Evolutionary conservation across 2,329 filamentous ascomycete genomes (phyloP).

Genomic region (Rhexocercosporidium sp.): DNA sequence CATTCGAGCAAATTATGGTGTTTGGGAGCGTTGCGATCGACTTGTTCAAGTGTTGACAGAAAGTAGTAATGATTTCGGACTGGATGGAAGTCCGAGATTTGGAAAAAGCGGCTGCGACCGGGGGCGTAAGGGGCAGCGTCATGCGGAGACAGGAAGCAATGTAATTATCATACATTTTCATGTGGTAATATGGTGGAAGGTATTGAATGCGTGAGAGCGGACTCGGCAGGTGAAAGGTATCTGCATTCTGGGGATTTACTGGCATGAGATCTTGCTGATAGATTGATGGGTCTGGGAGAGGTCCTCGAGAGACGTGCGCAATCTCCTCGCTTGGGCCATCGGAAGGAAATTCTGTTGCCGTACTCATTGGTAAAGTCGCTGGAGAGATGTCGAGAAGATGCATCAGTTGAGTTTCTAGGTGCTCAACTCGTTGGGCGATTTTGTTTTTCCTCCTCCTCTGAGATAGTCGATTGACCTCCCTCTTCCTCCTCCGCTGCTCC

Average conservation of each 20-base stretch:
- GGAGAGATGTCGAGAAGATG: background rate
- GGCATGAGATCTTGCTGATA: background rate
- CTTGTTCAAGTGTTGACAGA: conserved; percentile 6
- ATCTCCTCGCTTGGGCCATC: background rate
- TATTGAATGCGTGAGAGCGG: conserved; percentile 2
- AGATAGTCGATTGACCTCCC: conserved; percentile 1
- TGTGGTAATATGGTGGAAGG: background rate
- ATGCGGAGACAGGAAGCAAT: background rate
- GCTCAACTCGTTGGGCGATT: conserved; percentile 1
- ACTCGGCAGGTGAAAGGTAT: background rate
- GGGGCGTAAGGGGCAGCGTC: background rate
- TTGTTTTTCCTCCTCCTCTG: conserved; percentile 2
- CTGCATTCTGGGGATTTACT: background rate
- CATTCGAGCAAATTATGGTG: conserved; percentile 2
- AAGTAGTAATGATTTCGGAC: background rate
- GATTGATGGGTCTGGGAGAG: too few relatives aligned
- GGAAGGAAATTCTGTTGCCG: background rate
- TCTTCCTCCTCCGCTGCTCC: conserved; percentile 5
- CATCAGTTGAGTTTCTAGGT: background rate
- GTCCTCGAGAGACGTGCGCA: too few relatives aligned
- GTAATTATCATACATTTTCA: conserved; percentile 7
- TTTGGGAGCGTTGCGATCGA: conserved; percentile 2
- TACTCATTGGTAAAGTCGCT: background rate
- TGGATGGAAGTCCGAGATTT: background rate
- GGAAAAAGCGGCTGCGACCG: background rate